phyloP scores from a whole-genome alignment of 1,284 basidiomycete species.

The Microbotryum silenes-acaulis region DNA sequence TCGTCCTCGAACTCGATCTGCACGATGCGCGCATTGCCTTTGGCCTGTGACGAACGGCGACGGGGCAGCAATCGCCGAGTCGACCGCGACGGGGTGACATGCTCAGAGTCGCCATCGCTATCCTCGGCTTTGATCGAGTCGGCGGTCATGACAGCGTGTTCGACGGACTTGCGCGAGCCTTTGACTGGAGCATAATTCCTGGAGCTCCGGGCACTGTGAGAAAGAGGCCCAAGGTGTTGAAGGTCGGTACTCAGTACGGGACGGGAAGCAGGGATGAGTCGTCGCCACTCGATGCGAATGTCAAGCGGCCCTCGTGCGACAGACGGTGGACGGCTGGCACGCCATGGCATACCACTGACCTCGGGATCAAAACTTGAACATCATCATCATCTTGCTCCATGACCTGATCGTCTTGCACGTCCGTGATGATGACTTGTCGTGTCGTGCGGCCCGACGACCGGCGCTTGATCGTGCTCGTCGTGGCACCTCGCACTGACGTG shows the following conservation, averaged over 20 bases:
- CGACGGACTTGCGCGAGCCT: not conserved
- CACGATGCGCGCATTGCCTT: not conserved
- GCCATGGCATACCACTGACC: not conserved
- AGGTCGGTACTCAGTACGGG: no score
- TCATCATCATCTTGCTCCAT: not conserved
- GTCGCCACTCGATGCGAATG: no score
- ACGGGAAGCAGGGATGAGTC: no score
- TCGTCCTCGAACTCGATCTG: not conserved
- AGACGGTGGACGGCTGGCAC: not conserved
- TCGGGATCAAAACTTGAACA: not conserved
- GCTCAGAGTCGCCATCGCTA: conserved; percentile 1
- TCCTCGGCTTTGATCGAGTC: not conserved
- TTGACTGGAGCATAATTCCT: no score
- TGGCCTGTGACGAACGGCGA: not conserved
- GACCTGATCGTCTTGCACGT: no score
- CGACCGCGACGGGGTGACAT: not conserved
- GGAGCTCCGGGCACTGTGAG: no score
- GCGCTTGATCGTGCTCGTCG: not conserved
- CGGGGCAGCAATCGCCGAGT: not conserved
- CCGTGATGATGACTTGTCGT: no score
- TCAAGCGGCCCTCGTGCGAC: no score
- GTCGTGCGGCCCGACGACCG: no score
- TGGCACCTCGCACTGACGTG: not conserved
- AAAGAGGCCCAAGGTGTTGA: no score
- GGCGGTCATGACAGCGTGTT: not conserved